Percentiles rank a stretch among this genome's conserved stretches.
These are phyloP conservation scores for Diplosphaera chodatii DNA, from an alignment of 139 green algal genomes.

Conservation along the genomic window DNA sequence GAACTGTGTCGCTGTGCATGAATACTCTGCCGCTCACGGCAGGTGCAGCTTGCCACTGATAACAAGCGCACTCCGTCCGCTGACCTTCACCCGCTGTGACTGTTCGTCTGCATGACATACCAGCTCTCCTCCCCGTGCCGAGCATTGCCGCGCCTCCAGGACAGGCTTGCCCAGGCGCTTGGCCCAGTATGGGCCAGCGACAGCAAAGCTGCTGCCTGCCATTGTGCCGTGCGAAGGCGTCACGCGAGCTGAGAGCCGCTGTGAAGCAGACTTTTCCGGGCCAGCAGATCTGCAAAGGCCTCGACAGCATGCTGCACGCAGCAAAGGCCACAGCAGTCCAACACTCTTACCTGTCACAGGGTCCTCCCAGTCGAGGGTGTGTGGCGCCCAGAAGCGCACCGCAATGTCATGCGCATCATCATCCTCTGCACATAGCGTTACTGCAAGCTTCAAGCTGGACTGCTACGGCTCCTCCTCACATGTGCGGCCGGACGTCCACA, in stretches of 20 bases:
- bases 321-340: too few species aligned
- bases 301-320: too few species aligned
- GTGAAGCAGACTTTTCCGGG: neutral
- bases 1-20: too few species aligned
- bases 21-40: too few species aligned
- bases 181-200: neutral
- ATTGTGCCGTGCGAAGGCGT: neutral
- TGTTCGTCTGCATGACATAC: neutral
- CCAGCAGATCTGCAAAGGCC: neutral
- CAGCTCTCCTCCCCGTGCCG: neutral
- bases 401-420: conserved; percentile 30
- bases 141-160: neutral
- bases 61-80: neutral
- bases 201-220: too few species aligned
- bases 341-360: conserved; percentile 54
- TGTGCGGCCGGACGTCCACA: too few species aligned
- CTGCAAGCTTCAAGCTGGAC: too few species aligned
- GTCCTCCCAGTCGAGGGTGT: conserved; percentile 73
- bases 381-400: conserved; percentile 78
- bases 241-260: neutral
- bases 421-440: too few species aligned
- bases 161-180: neutral
- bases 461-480: too few species aligned
- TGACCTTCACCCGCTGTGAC: neutral
- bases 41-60: neutral